A percentile compares a stretch with the other conserved stretches of the same genome.
These are phyloP conservation scores for Lactarius vividus DNA, from an alignment of 768 basidiomycete species.

Conservation along the genomic window DNA sequence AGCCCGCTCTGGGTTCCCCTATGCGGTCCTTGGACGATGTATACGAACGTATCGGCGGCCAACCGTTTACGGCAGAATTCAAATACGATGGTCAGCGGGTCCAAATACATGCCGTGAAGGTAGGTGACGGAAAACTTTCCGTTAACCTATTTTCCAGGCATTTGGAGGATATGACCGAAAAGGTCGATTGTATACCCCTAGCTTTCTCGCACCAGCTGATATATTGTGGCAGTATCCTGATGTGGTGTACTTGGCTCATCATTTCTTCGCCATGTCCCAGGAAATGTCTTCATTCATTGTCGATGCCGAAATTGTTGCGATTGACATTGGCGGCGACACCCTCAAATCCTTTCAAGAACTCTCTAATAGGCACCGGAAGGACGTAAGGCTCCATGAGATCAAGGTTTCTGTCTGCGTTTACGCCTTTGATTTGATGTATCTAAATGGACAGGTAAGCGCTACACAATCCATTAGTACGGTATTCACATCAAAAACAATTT, in stretches of 20 bases:
- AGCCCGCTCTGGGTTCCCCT: conserved; percentile 85
- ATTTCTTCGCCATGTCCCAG: conserved; percentile 45
- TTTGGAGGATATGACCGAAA: conserved; percentile 89
- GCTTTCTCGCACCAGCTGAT: conserved; percentile 20
- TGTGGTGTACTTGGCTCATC: conserved; percentile 55
- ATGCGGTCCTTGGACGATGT: conserved; percentile 81
- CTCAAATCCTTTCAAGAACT: conserved; percentile 85
- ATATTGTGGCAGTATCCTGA: conserved; percentile 68
- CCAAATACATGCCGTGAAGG: conserved; percentile 62
- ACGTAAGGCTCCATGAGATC: conserved; percentile 72
- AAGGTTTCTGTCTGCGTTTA: conserved; percentile 80
- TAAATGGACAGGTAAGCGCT: conserved; percentile 68
- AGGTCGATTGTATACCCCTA: conserved; percentile 43
- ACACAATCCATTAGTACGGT: conserved; percentile 15
- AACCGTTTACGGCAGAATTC: conserved; percentile 81
- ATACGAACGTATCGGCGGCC: conserved; percentile 62
- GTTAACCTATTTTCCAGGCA: conserved; percentile 84
- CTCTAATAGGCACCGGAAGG: conserved; percentile 80
- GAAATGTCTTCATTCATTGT: conserved; percentile 64
- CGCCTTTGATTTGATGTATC: conserved; percentile 86
- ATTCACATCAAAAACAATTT: conserved; percentile 17
- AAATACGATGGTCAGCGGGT: conserved; percentile 90
- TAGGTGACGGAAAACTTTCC: conserved; percentile 33
- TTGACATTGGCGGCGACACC: conserved; percentile 59
- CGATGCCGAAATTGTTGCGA: conserved; percentile 86